These are phyloP conservation scores for Umbelopsis isabellina DNA, from an alignment of 192 early-diverging fungal genomes.

Conservation along the genomic window DNA sequence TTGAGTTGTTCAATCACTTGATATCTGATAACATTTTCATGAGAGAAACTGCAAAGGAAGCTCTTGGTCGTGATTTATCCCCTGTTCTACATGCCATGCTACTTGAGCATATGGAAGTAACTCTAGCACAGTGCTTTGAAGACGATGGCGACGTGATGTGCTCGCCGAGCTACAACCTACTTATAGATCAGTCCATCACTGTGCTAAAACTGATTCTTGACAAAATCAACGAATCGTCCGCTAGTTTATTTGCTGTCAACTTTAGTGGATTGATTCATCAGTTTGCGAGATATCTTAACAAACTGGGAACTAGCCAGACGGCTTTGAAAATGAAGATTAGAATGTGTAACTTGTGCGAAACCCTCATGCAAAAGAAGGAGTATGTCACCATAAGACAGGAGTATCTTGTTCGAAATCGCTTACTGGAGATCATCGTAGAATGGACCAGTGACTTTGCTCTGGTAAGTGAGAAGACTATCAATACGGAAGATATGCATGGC, in stretches of 20 bases:
- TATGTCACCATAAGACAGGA: constrained; percentile 71
- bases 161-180: constrained; percentile 57
- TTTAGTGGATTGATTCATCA: constrained; percentile 64
- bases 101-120: constrained; percentile 58
- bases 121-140: constrained; percentile 66
- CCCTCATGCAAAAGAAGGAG: constrained; percentile 73
- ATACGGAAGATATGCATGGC: too few relatives aligned
- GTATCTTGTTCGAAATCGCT: constrained; percentile 65
- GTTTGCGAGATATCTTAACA: constrained; percentile 70
- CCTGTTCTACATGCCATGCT: constrained; percentile 66
- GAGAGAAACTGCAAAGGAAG: constrained; percentile 76
- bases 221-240: constrained; percentile 56
- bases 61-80: constrained; percentile 76
- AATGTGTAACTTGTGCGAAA: constrained; percentile 73
- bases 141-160: constrained; percentile 55
- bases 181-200: constrained; percentile 68
- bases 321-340: constrained; percentile 68
- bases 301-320: constrained; percentile 48
- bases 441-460: constrained; percentile 70
- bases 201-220: constrained; percentile 72
- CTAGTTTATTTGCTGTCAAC: constrained; percentile 62
- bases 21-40: constrained; percentile 75
- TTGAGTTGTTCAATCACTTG: constrained; percentile 72
- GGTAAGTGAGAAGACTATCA: constrained; percentile 30
- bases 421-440: constrained; percentile 69